phyloP scores from a whole-genome alignment of 805 yeast genomes.

The Lipomyces orientalis region DNA sequence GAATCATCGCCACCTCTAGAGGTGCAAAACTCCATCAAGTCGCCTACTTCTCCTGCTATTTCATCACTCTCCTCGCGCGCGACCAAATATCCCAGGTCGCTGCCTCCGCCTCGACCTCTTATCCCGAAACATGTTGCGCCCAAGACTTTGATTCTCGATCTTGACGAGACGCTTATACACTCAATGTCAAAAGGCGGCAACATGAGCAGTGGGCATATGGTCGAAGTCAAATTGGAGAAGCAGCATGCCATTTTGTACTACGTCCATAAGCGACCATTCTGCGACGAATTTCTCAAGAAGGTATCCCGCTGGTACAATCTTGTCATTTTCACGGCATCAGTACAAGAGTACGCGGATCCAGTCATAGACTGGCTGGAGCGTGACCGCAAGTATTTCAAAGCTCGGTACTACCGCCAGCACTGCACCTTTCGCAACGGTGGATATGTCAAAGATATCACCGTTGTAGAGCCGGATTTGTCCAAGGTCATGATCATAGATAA shows the following conservation, averaged over 20 bases:
- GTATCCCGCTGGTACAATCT: slow-evolving; percentile 87
- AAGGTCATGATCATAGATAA: slow-evolving; percentile 84
- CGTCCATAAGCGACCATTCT: slow-evolving; percentile 90
- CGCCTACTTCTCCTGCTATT: slow-evolving; percentile 32
- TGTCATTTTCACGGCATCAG: slow-evolving; percentile 92
- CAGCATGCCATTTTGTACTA: slow-evolving; percentile 81
- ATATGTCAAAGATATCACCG: slow-evolving; percentile 75
- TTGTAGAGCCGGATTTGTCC: slow-evolving; percentile 61
- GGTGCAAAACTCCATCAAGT: slow-evolving; percentile 20
- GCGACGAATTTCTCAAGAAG: slow-evolving; percentile 79
- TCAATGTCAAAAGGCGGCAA: slow-evolving; percentile 70
- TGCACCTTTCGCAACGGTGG: slow-evolving; percentile 80
- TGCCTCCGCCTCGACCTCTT: slow-evolving; percentile 34
- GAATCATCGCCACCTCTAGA: slow-evolving; percentile 9
- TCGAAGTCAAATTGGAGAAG: slow-evolving; percentile 73
- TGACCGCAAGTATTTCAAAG: slow-evolving; percentile 58
- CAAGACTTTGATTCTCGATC: slow-evolving; percentile 81
- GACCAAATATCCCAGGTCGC: slow-evolving; percentile 26
- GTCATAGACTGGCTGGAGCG: slow-evolving; percentile 89
- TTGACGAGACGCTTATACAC: slow-evolving; percentile 94
- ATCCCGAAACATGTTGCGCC: slow-evolving; percentile 31
- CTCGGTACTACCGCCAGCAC: slow-evolving; percentile 76
- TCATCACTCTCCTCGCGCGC: slow-evolving; percentile 8
- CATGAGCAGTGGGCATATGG: slow-evolving; percentile 63
- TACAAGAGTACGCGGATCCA: slow-evolving; percentile 95